Percentiles rank a stretch among this genome's conserved stretches.
These are phyloP conservation scores for Fusarium sarcochroum DNA, from an alignment of 2,329 filamentous ascomycete genomes.

Conservation along the genomic window DNA sequence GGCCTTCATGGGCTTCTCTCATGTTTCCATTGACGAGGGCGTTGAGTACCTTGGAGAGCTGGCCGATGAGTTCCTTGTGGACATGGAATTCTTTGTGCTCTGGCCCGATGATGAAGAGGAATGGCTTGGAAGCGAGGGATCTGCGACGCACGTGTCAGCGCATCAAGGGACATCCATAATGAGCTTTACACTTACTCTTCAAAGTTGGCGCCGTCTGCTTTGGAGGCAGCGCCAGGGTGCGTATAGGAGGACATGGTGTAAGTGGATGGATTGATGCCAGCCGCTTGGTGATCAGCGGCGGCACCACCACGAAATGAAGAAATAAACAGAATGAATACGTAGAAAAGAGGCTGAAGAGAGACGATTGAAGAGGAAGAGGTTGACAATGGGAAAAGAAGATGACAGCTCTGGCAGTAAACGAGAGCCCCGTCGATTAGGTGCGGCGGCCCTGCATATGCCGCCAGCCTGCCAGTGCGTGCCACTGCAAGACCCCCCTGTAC, in stretches of 20 bases:
- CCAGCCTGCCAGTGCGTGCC: too few relatives aligned
- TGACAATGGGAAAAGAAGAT: background rate
- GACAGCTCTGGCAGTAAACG: background rate
- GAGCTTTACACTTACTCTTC: constrained; percentile 34
- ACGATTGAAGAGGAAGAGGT: background rate
- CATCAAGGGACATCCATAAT: background rate
- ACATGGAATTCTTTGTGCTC: constrained; percentile 45
- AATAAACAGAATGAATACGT: too few relatives aligned
- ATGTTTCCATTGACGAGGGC: constrained; percentile 46
- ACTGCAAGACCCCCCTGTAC: background rate
- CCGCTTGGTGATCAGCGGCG: constrained; percentile 1
- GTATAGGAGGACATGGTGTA: constrained; percentile 25
- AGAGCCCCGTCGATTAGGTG: too few relatives aligned
- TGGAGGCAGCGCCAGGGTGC: constrained; percentile 6
- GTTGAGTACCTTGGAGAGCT: constrained; percentile 42
- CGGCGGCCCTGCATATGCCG: background rate
- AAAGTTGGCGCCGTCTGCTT: constrained; percentile 23
- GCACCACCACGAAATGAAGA: background rate
- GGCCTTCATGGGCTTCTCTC: constrained; percentile 45
- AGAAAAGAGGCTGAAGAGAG: too few relatives aligned
- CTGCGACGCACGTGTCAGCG: constrained; percentile 19
- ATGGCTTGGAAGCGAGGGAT: constrained; percentile 45
- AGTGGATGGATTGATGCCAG: constrained; percentile 2
- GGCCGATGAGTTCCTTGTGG: constrained; percentile 43
- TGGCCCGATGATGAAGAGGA: constrained; percentile 44